phyloP scores from a whole-genome alignment of 2,329 filamentous ascomycete genomes.

The Sarocladiaceae sp. region DNA sequence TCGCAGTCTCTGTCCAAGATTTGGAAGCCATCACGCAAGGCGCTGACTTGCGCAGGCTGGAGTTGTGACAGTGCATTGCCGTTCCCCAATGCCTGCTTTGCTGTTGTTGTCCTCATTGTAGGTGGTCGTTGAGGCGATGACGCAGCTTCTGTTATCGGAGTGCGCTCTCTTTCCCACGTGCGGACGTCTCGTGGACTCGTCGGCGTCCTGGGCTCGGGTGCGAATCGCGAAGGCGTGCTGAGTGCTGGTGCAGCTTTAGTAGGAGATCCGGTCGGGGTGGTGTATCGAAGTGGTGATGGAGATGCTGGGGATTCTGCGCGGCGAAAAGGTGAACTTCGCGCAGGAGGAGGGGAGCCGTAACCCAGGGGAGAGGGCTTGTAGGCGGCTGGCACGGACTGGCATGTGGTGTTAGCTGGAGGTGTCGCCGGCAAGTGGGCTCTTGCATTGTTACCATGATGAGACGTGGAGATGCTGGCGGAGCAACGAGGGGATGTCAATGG shows the following conservation, averaged over 20 bases:
- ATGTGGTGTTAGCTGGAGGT: conserved; percentile 21
- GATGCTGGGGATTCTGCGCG: conserved; percentile 58
- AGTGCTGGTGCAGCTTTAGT: conserved; percentile 33
- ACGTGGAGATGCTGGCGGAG: conserved; percentile 1
- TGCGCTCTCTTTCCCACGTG: conserved; percentile 24
- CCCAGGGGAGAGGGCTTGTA: conserved; percentile 69
- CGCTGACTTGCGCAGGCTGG: conserved; percentile 75
- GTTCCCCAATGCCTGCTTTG: conserved; percentile 30
- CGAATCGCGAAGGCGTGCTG: conserved; percentile 23
- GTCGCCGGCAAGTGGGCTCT: conserved; percentile 17
- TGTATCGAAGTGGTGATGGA: conserved; percentile 57
- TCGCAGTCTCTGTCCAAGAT: conserved; percentile 87
- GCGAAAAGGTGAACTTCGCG: conserved; percentile 58
- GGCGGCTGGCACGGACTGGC: conserved; percentile 46
- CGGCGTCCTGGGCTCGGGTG: conserved; percentile 32
- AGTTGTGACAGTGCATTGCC: conserved; percentile 62
- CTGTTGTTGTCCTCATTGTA: conserved; percentile 22
- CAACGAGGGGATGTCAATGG: conserved; percentile 6
- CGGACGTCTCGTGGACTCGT: conserved; percentile 29
- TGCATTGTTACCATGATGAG: conserved; percentile 24
- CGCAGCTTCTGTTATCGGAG: conserved; percentile 25
- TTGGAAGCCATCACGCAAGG: conserved; percentile 87
- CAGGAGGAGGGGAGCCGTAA: conserved; percentile 53
- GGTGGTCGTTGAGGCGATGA: conserved; percentile 29
- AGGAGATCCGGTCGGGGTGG: conserved; percentile 58